Evolutionary conservation across 148 eudicot species (phyloP).

Genomic region (Pharnaceum exiguum): DNA sequence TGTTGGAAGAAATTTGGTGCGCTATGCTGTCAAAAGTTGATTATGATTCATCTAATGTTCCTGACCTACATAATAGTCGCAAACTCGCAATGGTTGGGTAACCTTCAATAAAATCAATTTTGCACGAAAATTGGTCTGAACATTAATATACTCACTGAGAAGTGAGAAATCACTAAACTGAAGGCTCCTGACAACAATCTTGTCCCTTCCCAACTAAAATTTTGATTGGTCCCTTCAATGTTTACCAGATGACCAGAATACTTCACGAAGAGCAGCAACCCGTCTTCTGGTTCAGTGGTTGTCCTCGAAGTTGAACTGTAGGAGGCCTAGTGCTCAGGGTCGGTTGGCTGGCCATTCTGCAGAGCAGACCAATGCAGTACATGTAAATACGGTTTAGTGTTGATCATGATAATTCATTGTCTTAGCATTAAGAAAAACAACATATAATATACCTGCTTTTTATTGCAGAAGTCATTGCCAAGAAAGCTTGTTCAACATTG

Average conservation of each 20-base stretch:
- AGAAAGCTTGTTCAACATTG: conserved; percentile 59
- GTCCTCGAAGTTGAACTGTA: conserved; percentile 67
- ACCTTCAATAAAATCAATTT: too few species aligned
- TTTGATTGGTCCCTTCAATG: too few species aligned
- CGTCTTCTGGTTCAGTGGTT: conserved; percentile 55
- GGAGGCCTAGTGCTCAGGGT: conserved; percentile 50
- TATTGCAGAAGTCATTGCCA: conserved; percentile 54
- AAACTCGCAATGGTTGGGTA: too few species aligned
- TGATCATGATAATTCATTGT: neutral
- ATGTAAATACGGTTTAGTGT: neutral
- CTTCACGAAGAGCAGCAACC: conserved; percentile 73
- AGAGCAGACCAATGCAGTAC: neutral
- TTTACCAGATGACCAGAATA: neutral
- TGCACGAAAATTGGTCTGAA: too few species aligned
- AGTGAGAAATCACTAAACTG: too few species aligned
- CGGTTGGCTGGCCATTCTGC: conserved; percentile 74
- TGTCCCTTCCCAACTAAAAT: too few species aligned
- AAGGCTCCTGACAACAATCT: too few species aligned
- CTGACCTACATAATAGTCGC: too few species aligned
- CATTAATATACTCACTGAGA: too few species aligned
- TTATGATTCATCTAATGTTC: too few species aligned
- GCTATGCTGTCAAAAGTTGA: too few species aligned
- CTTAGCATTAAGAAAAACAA: neutral
- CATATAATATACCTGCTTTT: conserved; percentile 56
- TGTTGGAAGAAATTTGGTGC: too few species aligned